phyloP scores from a whole-genome alignment of 495 filamentous ascomycete species.

The Xylaria palmicola region DNA sequence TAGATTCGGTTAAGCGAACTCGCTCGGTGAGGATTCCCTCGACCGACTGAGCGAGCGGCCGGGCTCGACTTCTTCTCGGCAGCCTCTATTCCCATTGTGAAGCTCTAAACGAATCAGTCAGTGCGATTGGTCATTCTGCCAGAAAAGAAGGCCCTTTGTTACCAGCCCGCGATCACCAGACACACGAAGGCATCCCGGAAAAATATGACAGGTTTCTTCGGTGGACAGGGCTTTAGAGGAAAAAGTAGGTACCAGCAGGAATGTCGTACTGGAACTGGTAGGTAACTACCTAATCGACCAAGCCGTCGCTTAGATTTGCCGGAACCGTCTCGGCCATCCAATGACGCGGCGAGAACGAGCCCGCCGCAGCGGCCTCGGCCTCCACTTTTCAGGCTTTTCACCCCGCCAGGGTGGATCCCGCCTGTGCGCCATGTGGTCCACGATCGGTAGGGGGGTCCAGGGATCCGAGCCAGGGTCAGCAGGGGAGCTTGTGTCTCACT shows the following conservation, averaged over 20 bases:
- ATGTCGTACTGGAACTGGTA: too few species aligned
- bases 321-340: not conserved
- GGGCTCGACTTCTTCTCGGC: not conserved
- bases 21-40: too few species aligned
- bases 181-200: not conserved
- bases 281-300: too few species aligned
- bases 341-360: not conserved
- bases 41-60: too few species aligned
- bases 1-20: too few species aligned
- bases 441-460: not conserved
- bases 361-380: constrained; percentile 5
- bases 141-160: not conserved
- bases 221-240: too few species aligned
- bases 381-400: constrained; percentile 10
- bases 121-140: not conserved
- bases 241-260: too few species aligned
- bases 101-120: too few species aligned
- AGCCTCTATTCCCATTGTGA: too few species aligned
- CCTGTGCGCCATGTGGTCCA: constrained; percentile 2
- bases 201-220: constrained; percentile 1
- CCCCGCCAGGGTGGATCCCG: not conserved
- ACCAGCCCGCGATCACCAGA: not conserved
- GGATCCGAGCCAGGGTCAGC: not conserved
- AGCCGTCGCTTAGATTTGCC: not conserved
- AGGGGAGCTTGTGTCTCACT: not conserved